A percentile compares a stretch with the other conserved stretches of the same genome.
Conservation (phyloP, 441 rosid genomes). For the Mallotus japonicus region DNA sequence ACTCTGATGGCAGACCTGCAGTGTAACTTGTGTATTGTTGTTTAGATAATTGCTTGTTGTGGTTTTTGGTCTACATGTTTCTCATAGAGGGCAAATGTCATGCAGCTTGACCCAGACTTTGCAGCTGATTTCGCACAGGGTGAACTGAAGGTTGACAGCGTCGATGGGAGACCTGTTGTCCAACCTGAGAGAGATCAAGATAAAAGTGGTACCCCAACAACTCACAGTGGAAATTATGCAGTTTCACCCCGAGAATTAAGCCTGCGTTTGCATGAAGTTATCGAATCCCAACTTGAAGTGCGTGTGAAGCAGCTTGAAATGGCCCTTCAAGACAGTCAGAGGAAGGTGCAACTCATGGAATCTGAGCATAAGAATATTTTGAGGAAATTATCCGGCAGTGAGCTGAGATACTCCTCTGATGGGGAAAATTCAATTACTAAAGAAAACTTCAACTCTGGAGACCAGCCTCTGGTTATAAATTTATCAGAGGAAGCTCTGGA, state of each 20-base stretch:
- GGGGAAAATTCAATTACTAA: slow-evolving; percentile 33
- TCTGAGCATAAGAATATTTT: slow-evolving; percentile 35
- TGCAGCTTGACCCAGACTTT: slow-evolving; percentile 64
- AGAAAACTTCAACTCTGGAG: slow-evolving; percentile 30
- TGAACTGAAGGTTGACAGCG: slow-evolving; percentile 46
- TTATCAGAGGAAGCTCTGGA: slow-evolving; percentile 73
- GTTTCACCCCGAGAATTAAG: slow-evolving; percentile 78
- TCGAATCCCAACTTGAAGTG: slow-evolving; percentile 64
- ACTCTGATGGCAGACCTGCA: background rate
- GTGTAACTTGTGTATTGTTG: background rate
- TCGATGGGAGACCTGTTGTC: slow-evolving; percentile 27
- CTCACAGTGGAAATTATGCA: slow-evolving; percentile 52
- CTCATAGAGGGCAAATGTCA: slow-evolving; percentile 12
- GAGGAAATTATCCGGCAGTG: slow-evolving; percentile 34
- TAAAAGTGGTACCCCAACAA: slow-evolving; percentile 53
- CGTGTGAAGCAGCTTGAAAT: slow-evolving; percentile 66
- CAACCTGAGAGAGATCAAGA: slow-evolving; percentile 46
- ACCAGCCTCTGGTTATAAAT: slow-evolving; percentile 63
- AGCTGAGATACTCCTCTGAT: slow-evolving; percentile 33
- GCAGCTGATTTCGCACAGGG: slow-evolving; percentile 64
- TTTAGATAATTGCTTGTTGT: background rate
- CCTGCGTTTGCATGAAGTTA: slow-evolving; percentile 71
- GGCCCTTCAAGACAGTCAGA: slow-evolving; percentile 69
- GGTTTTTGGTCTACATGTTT: background rate
- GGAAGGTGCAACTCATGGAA: slow-evolving; percentile 53